A percentile compares a stretch with the other conserved stretches of the same genome.
These are phyloP conservation scores for Hansenula lynferdii DNA, from an alignment of 1,139 yeast genomes.

Conservation along the genomic window DNA sequence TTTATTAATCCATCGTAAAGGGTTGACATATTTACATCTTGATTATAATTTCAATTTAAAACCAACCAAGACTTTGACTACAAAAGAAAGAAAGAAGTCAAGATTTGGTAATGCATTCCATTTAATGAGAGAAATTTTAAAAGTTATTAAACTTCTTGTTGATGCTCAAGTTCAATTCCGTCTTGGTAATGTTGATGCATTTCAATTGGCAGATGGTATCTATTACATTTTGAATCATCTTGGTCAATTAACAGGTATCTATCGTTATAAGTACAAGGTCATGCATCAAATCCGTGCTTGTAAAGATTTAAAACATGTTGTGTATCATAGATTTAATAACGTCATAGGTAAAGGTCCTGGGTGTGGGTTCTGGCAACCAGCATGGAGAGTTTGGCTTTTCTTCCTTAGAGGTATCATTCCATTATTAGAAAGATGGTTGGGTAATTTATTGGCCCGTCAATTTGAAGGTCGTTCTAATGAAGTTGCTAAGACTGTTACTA, in stretches of 20 bases:
- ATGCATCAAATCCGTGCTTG: constrained; percentile 98
- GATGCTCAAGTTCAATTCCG: constrained; percentile 93
- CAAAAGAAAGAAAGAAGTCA: constrained; percentile 93
- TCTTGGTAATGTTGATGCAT: constrained; percentile 87
- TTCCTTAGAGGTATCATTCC: constrained; percentile 95
- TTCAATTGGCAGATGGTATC: constrained; percentile 91
- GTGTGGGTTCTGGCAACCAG: constrained; percentile 99
- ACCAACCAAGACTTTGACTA: constrained; percentile 93
- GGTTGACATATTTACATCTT: constrained; percentile 85
- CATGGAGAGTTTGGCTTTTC: constrained; percentile 96
- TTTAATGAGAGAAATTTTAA: constrained; percentile 79
- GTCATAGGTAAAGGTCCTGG: constrained; percentile 96
- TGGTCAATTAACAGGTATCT: constrained; percentile 95
- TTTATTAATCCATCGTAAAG: constrained; percentile 83
- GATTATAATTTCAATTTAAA: constrained; percentile 95
- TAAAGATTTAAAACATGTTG: constrained; percentile 89
- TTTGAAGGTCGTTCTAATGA: constrained; percentile 96
- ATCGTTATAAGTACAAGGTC: constrained; percentile 92
- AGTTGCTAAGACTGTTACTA: constrained; percentile 89
- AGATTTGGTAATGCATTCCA: constrained; percentile 97
- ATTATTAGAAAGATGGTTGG: constrained; percentile 88
- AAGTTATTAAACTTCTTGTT: constrained; percentile 77
- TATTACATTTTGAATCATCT: constrained; percentile 86
- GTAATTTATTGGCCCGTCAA: constrained; percentile 85
- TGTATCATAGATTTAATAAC: constrained; percentile 77